A percentile compares a stretch with the other conserved stretches of the same genome.
phyloP scores from a whole-genome alignment of 1,284 basidiomycete genomes.

The Tylopilus sp. region DNA sequence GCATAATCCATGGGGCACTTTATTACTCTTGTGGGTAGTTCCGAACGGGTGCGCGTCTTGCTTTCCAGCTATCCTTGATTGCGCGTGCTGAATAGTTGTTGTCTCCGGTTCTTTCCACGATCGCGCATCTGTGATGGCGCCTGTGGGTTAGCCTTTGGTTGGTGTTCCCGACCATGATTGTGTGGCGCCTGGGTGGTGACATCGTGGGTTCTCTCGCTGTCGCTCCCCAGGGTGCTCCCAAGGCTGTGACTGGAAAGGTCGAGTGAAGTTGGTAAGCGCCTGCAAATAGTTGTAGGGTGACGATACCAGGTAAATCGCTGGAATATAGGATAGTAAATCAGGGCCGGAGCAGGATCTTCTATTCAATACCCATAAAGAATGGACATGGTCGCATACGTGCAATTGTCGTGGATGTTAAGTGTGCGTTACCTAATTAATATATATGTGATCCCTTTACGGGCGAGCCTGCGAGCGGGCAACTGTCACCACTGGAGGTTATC shows the following conservation, averaged over 20 bases:
- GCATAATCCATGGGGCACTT: conserved; percentile 59
- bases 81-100: conserved; percentile 1
- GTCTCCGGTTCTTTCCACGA: neutral
- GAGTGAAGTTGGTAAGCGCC: conserved; percentile 9
- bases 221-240: conserved; percentile 28
- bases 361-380: too few species aligned
- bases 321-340: too few species aligned
- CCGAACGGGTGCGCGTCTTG: conserved; percentile 66
- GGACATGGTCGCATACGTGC: too few species aligned
- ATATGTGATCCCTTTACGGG: too few species aligned
- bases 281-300: too few species aligned
- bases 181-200: conserved; percentile 54
- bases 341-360: too few species aligned
- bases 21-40: conserved; percentile 66
- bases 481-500: too few species aligned
- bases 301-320: too few species aligned
- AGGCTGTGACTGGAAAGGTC: conserved; percentile 19
- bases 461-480: too few species aligned
- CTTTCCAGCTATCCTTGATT: neutral
- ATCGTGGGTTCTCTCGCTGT: conserved; percentile 44
- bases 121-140: neutral
- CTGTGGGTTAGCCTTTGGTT: conserved; percentile 59
- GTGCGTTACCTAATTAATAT: too few species aligned
- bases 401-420: too few species aligned
- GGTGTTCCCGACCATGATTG: conserved; percentile 59